These are phyloP conservation scores for Neurospora terricola DNA, from an alignment of 495 filamentous ascomycete genomes.

Conservation along the genomic window DNA sequence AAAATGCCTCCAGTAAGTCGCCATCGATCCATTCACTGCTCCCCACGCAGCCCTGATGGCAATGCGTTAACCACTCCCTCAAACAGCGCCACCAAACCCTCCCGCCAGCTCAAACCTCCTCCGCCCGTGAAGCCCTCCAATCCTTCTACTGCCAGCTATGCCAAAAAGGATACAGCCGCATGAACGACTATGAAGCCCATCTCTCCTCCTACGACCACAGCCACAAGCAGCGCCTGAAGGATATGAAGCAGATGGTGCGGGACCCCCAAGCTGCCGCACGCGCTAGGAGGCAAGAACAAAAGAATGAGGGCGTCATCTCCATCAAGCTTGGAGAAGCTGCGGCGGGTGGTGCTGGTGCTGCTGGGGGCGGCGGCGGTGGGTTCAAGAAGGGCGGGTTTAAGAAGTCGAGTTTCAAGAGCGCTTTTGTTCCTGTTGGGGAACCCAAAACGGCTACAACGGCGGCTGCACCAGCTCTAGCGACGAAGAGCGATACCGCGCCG, in stretches of 20 bases:
- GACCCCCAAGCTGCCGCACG: conserved; percentile 48
- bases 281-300: conserved; percentile 60
- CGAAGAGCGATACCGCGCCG: conserved; percentile 8
- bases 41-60: conserved; percentile 2
- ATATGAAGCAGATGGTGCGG: conserved; percentile 56
- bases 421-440: conserved; percentile 35
- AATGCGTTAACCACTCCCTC: neutral
- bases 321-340: conserved; percentile 43
- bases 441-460: conserved; percentile 1
- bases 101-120: conserved; percentile 60
- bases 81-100: conserved; percentile 39
- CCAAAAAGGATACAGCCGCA: conserved; percentile 57
- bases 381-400: conserved; percentile 48
- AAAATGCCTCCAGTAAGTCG: conserved; percentile 38
- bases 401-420: conserved; percentile 43
- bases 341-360: conserved; percentile 4
- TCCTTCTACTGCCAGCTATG: conserved; percentile 79
- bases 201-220: conserved; percentile 61
- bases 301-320: conserved; percentile 52
- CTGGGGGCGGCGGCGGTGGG: conserved; percentile 16
- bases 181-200: conserved; percentile 63
- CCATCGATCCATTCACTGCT: neutral
- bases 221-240: conserved; percentile 56
- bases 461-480: neutral
- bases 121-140: conserved; percentile 76